phyloP scores from a whole-genome alignment of 2,329 filamentous ascomycete species.

The Colletotrichum sp. region DNA sequence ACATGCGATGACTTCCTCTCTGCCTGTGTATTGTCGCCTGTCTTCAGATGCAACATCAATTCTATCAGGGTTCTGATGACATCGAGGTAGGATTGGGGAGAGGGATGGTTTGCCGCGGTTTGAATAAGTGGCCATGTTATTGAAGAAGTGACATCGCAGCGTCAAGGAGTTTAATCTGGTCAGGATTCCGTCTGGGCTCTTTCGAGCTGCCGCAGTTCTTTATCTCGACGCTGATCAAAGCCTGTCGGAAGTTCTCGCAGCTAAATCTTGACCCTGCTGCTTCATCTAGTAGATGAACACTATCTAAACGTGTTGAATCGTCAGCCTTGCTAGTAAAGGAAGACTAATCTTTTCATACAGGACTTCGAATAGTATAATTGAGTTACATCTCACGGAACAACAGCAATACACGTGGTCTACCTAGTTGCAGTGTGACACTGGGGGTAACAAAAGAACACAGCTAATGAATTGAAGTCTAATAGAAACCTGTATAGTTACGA shows the following conservation, averaged over 20 bases:
- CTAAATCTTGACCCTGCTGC: not conserved
- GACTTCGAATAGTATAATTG: too few species aligned
- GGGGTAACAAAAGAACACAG: too few species aligned
- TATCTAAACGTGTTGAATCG: too few species aligned
- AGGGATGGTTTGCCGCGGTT: too few species aligned
- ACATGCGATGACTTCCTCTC: not conserved
- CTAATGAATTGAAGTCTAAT: not conserved
- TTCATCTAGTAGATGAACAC: not conserved
- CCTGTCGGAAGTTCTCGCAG: not conserved
- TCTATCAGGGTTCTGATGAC: not conserved
- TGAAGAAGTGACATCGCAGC: not conserved
- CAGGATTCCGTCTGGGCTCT: not conserved
- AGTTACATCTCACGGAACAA: not conserved
- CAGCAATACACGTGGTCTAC: not conserved
- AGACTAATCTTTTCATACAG: too few species aligned
- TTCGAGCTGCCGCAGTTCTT: not conserved
- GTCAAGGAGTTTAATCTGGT: not conserved
- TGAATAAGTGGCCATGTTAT: not conserved
- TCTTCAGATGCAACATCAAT: not conserved
- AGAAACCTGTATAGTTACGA: not conserved
- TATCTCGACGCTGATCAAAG: not conserved
- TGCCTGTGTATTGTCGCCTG: accelerated
- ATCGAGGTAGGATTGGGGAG: not conserved
- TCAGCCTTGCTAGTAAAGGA: too few species aligned
- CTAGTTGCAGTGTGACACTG: not conserved